Evolutionary conservation across 441 rosid genomes (phyloP), one percentile per base, ranked within the genome.

Genomic region (Melastoma candidum): DNA sequence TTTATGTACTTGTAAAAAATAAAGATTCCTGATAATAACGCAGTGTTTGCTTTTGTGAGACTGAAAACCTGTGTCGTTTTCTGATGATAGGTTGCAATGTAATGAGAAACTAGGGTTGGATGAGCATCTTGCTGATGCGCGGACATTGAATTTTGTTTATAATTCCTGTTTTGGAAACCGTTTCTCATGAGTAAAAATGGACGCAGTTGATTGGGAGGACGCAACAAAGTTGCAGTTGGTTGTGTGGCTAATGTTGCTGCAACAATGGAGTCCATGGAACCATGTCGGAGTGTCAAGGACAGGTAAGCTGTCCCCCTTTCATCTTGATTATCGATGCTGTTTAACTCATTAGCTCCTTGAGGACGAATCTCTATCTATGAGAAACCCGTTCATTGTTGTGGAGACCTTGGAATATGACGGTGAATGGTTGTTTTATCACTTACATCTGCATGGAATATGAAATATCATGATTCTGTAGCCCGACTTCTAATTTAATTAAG

Each of bases 191-290:
- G 39, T 63, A 48, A 12, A 64, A 64, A 60, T 69, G 75, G 68
- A 68, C 67, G 56, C 71, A 87, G 96, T 85, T 90, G 75, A 90
- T 90, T 66, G 93, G 96, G 61, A 68, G 84, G 47, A 90, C 96
- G 26, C 98, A 87, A 87, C 71, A 83, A 79, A 77, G 83, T 87
- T 53, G 73, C 84, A 0, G 66, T 74, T n/a, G 85, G 84, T 52
- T 85, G 96, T 46, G 75, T 80, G 9, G 96, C 87, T n/a, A 79
- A 83, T 49, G 57, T 90, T 66, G 96, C 96, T 36, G 96, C 95
- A 12, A 90, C 85, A 65, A 95, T 87, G 43, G 96, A 90, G 71
- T 87, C 93, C 52, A 85, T 90, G 98, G 90, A 90, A 66, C 96
- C 95, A 27, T 90, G 96, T 67, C 72, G 84, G 54, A 87, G 96